phyloP scores from a whole-genome alignment of 2,329 filamentous ascomycete species.

The Lachnellula arida region DNA sequence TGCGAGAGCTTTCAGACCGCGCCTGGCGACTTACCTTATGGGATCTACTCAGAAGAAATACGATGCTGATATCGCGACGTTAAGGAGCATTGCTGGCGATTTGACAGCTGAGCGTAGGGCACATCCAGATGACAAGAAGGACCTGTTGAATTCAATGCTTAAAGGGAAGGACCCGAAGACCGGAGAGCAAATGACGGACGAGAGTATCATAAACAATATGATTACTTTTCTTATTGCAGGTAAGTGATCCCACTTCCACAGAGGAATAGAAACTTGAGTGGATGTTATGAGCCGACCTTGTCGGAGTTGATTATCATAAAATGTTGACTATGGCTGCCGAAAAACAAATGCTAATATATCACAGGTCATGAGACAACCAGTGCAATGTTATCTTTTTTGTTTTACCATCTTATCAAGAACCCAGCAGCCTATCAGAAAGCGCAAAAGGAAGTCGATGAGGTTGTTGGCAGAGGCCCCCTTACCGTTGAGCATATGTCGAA shows the following conservation, averaged over 20 bases:
- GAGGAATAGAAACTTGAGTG: conserved; percentile 15
- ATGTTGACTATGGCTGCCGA: not conserved
- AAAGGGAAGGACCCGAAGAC: conserved; percentile 63
- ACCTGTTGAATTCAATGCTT: conserved; percentile 67
- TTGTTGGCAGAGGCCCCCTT: conserved; percentile 44
- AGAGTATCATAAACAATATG: conserved; percentile 63
- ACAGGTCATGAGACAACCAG: conserved; percentile 63
- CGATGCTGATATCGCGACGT: conserved; percentile 47
- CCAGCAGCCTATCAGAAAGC: conserved; percentile 43
- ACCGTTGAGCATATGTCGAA: conserved; percentile 44
- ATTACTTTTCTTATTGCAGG: conserved; percentile 62
- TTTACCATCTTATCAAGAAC: conserved; percentile 49
- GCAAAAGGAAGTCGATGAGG: conserved; percentile 48
- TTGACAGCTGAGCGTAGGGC: conserved; percentile 55
- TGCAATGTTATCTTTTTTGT: conserved; percentile 45
- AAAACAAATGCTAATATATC: conserved; percentile 39
- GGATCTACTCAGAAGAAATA: conserved; percentile 42
- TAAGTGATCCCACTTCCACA: conserved; percentile 48
- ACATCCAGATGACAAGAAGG: conserved; percentile 53
- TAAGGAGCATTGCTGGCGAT: conserved; percentile 53
- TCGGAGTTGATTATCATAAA: too few relatives aligned
- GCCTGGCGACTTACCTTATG: conserved; percentile 45
- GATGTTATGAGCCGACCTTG: not conserved
- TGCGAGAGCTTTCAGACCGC: conserved; percentile 43
- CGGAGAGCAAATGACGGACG: conserved; percentile 57